Evolutionary conservation across 2,329 filamentous ascomycete species (phyloP).

Genomic region (Colletotrichum horii): DNA sequence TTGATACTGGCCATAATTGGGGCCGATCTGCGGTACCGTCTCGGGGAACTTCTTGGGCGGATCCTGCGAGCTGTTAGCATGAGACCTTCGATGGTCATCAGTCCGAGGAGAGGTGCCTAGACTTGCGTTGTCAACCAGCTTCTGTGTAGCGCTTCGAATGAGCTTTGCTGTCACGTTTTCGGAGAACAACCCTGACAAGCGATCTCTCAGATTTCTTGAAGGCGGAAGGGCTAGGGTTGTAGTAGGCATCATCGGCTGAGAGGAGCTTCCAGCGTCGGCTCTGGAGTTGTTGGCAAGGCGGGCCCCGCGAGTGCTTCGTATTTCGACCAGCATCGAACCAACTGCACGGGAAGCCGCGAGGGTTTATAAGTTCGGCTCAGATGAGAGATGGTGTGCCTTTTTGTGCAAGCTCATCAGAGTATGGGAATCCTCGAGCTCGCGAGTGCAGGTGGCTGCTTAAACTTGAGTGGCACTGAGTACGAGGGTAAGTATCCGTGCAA

Average conservation of each 20-base stretch:
- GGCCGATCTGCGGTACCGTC: slow-evolving; percentile 7
- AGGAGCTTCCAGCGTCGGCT: not conserved
- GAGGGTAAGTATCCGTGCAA: not conserved
- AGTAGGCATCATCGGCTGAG: not conserved
- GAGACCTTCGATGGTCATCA: not conserved
- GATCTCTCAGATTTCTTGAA: not conserved
- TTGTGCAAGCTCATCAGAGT: not conserved
- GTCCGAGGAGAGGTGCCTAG: not conserved
- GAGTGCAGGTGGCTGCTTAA: not conserved
- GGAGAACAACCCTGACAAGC: not conserved
- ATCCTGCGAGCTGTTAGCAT: not conserved
- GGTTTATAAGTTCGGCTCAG: not conserved
- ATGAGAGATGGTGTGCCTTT: not conserved
- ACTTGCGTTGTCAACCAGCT: not conserved
- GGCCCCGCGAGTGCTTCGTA: not conserved
- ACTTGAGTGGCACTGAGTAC: not conserved
- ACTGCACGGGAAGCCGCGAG: not conserved
- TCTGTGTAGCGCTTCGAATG: not conserved
- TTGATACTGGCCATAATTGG: not conserved
- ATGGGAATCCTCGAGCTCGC: not conserved
- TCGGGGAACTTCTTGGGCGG: not conserved
- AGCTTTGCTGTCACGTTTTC: slow-evolving; percentile 20
- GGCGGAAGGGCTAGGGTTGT: not conserved
- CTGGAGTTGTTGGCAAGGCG: not conserved
- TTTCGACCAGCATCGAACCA: not conserved